These are phyloP conservation scores for Penicillium samsonianum DNA, from an alignment of 495 filamentous ascomycete genomes.

Conservation along the genomic window DNA sequence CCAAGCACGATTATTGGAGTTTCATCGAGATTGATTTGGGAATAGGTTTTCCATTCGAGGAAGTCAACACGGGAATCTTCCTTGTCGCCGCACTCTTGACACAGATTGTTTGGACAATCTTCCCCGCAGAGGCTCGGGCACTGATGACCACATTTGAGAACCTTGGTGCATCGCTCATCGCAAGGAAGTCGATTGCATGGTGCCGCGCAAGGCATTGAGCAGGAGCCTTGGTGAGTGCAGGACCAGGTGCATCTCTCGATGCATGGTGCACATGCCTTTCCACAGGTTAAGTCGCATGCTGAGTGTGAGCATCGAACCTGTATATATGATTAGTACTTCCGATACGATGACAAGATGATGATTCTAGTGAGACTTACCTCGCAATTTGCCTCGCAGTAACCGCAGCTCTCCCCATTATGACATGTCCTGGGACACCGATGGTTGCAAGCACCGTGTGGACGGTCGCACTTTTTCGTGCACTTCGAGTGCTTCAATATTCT, in stretches of 20 bases:
- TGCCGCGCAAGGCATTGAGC: constrained; percentile 58
- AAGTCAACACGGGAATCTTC: constrained; percentile 13
- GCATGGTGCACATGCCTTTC: constrained; percentile 63
- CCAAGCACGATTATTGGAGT: constrained; percentile 14
- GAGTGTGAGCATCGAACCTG: constrained; percentile 14
- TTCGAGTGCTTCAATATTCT: not conserved
- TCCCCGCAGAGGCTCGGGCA: constrained; percentile 63
- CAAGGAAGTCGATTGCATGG: constrained; percentile 62
- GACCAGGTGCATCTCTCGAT: constrained; percentile 53
- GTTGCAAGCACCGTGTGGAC: constrained; percentile 11
- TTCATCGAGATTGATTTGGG: constrained; percentile 15
- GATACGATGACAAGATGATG: no score
- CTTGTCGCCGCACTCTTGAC: constrained; percentile 13
- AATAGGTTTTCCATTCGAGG: constrained; percentile 13
- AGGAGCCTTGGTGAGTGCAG: constrained; percentile 53
- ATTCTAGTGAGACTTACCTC: constrained; percentile 42
- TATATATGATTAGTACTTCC: not conserved
- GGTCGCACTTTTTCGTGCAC: constrained; percentile 15
- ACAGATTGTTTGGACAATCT: constrained; percentile 45
- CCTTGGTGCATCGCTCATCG: constrained; percentile 34
- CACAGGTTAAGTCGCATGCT: constrained; percentile 38
- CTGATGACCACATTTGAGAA: constrained; percentile 61
- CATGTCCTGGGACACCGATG: constrained; percentile 8
- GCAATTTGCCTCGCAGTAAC: constrained; percentile 55
- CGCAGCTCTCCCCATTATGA: constrained; percentile 21